Percentiles rank a stretch among this genome's conserved stretches.
Evolutionary conservation across 768 basidiomycete species (phyloP).

Genomic region (Goffeauzyma gilvescens): DNA sequence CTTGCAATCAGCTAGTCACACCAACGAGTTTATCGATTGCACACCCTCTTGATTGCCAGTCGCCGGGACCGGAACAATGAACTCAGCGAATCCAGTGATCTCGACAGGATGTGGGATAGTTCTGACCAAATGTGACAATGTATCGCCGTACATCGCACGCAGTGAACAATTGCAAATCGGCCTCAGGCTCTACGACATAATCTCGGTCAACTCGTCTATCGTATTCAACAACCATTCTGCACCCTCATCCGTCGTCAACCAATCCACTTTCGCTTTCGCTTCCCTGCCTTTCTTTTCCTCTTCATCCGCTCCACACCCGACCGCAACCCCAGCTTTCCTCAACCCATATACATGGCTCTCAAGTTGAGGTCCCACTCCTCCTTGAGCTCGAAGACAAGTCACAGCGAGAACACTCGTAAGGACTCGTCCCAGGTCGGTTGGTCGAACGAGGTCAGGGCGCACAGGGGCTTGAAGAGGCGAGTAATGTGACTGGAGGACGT

Average conservation of each 20-base stretch:
- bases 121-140: too few species aligned
- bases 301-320: neutral
- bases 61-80: too few species aligned
- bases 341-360: constrained; percentile 8
- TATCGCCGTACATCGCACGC: too few species aligned
- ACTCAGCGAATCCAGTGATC: too few species aligned
- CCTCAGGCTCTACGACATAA: too few species aligned
- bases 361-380: constrained; percentile 5
- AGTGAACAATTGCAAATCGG: too few species aligned
- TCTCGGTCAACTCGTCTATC: constrained; percentile 1
- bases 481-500: constrained; percentile 27
- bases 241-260: constrained; percentile 2
- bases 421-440: constrained; percentile 1
- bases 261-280: too few species aligned
- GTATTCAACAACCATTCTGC: constrained; percentile 3
- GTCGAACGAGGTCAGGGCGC: constrained; percentile 3
- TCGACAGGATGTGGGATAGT: too few species aligned
- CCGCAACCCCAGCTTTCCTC: constrained; percentile 3
- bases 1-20: too few species aligned
- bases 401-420: constrained; percentile 3
- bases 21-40: too few species aligned
- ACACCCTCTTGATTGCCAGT: too few species aligned
- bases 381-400: neutral
- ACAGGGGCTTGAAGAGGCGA: constrained; percentile 12
- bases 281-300: too few species aligned